Evolutionary conservation across 352 stramenopile genomes (phyloP).

Genomic region (Phytophthora tubulina): DNA sequence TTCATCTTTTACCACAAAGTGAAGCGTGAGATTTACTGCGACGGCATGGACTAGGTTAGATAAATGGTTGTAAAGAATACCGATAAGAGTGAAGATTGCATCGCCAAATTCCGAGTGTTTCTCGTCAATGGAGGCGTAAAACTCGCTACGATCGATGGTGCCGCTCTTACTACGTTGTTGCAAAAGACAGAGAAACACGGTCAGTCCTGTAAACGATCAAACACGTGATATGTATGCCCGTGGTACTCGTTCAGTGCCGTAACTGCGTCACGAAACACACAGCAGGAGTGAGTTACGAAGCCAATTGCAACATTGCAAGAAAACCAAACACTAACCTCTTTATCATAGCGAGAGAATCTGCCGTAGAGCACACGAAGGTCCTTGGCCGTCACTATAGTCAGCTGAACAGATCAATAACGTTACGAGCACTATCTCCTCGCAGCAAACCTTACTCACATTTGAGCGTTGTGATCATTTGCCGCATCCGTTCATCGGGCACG

Average conservation of each 20-base stretch:
- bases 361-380: conserved; percentile 64
- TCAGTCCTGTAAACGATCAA: background rate
- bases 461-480: conserved; percentile 75
- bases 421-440: background rate
- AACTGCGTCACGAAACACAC: background rate
- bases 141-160: conserved; percentile 74
- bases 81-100: conserved; percentile 79
- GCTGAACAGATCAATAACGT: background rate
- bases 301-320: background rate
- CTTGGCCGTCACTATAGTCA: conserved; percentile 59
- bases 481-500: conserved; percentile 71
- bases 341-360: conserved; percentile 70
- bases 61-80: conserved; percentile 6
- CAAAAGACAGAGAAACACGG: background rate
- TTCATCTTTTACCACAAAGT: conserved; percentile 46
- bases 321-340: conserved; percentile 51
- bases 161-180: conserved; percentile 59
- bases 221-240: too few species aligned
- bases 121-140: conserved; percentile 76
- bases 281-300: background rate
- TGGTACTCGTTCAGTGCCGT: background rate
- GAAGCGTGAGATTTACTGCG: background rate
- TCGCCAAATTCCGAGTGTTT: conserved; percentile 78
- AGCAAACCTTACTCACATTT: conserved; percentile 45
- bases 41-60: too few species aligned